A percentile compares a stretch with the other conserved stretches of the same genome.
Evolutionary conservation across 805 yeast genomes (phyloP).

Genomic region (Ogataea naganishii): DNA sequence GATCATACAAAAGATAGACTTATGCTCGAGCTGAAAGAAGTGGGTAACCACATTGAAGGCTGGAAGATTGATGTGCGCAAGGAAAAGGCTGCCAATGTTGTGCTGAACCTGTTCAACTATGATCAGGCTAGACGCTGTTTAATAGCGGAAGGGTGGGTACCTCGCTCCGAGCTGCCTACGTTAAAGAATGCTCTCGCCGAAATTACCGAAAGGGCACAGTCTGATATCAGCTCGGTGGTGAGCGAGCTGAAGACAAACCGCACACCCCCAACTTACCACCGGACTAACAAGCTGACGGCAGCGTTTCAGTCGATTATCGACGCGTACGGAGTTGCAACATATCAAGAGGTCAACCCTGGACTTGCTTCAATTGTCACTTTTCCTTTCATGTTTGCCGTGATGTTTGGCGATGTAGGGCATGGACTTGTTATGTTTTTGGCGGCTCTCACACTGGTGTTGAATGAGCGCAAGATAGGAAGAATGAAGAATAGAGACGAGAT

Average conservation of each 20-base stretch:
- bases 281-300: constrained; percentile 57
- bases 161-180: constrained; percentile 61
- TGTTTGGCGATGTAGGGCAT: constrained; percentile 81
- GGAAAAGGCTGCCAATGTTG: constrained; percentile 76
- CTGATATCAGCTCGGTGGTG: constrained; percentile 40
- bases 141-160: constrained; percentile 96
- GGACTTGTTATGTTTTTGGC: constrained; percentile 56
- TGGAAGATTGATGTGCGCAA: constrained; percentile 67
- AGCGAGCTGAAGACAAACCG: constrained; percentile 57
- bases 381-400: constrained; percentile 77
- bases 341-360: constrained; percentile 70
- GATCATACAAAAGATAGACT: constrained; percentile 60
- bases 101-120: constrained; percentile 72
- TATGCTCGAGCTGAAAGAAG: constrained; percentile 66
- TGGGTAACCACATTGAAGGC: constrained; percentile 62
- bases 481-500: constrained; percentile 74
- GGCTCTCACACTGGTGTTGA: constrained; percentile 43
- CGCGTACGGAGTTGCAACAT: constrained; percentile 72
- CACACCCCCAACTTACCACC: constrained; percentile 66
- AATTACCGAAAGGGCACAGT: constrained; percentile 41
- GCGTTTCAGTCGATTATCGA: constrained; percentile 67
- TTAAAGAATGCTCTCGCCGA: constrained; percentile 61
- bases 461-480: constrained; percentile 41
- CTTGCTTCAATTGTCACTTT: constrained; percentile 67
- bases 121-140: constrained; percentile 80